A percentile compares a stretch with the other conserved stretches of the same genome.
phyloP scores from a whole-genome alignment of 495 filamentous ascomycete genomes.

The Elaphomyces granulatus region DNA sequence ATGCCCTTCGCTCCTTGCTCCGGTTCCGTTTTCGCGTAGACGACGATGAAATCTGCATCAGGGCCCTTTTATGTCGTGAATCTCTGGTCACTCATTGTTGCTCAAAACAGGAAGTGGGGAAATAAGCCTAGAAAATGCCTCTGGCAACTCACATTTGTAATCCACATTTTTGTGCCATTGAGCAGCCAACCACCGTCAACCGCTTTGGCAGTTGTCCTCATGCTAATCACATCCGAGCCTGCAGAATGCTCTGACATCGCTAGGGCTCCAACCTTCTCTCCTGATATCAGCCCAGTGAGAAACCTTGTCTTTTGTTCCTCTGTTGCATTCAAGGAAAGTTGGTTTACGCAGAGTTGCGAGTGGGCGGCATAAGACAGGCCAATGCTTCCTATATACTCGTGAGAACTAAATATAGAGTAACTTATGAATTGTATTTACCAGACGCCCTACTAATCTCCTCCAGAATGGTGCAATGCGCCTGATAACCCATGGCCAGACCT shows the following conservation, averaged over 20 bases:
- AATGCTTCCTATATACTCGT: conserved; percentile 56
- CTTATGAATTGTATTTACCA: conserved; percentile 20
- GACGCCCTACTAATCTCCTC: conserved; percentile 68
- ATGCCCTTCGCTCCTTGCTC: conserved; percentile 76
- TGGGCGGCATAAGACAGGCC: conserved; percentile 90
- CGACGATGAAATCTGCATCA: conserved; percentile 75
- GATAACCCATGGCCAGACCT: conserved; percentile 84
- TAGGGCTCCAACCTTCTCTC: conserved; percentile 71
- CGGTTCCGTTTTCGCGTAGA: conserved; percentile 91
- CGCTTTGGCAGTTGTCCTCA: conserved; percentile 70
- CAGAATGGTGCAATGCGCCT: conserved; percentile 94
- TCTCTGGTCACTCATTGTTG: conserved; percentile 1
- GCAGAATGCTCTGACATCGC: conserved; percentile 93
- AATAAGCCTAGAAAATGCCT: neutral
- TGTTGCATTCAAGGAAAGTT: conserved; percentile 82
- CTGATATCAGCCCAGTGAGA: conserved; percentile 70
- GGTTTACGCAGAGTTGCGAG: conserved; percentile 93
- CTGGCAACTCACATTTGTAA: conserved; percentile 57
- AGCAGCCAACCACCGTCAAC: conserved; percentile 78
- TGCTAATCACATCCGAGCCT: conserved; percentile 87
- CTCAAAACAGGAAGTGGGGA: neutral
- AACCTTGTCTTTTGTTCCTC: conserved; percentile 62
- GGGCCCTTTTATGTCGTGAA: conserved; percentile 48
- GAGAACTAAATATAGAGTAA: neutral
- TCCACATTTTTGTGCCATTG: conserved; percentile 98